These are phyloP conservation scores for Nitzschia sp. DNA, from an alignment of 108 stramenopile species.

Conservation along the genomic window DNA sequence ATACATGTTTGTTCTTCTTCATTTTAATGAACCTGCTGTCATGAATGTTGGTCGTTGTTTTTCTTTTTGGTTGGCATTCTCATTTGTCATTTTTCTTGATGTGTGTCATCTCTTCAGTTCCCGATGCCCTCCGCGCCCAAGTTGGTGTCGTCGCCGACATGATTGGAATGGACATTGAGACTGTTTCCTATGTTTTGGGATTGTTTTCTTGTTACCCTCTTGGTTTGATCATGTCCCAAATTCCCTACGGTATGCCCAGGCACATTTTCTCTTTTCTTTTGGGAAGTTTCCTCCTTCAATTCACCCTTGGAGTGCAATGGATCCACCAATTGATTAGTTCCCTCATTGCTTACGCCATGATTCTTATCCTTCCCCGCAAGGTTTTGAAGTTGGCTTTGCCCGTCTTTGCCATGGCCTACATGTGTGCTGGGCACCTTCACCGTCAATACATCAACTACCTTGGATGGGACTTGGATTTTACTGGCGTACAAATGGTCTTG, in stretches of 20 bases:
- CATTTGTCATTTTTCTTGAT: not conserved
- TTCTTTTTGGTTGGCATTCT: not conserved
- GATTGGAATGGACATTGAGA: constrained; percentile 84
- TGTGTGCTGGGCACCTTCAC: constrained; percentile 88
- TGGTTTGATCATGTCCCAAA: constrained; percentile 77
- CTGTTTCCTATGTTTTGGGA: constrained; percentile 80
- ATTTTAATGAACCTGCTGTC: not conserved
- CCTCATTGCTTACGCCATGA: constrained; percentile 83
- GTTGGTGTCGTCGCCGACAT: constrained; percentile 63
- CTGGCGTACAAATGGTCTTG: constrained; percentile 93
- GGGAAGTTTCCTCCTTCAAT: constrained; percentile 88
- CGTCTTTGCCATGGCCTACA: constrained; percentile 87
- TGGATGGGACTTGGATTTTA: constrained; percentile 96
- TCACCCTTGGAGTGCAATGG: constrained; percentile 91
- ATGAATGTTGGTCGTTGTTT: not conserved
- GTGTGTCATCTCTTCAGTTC: constrained; percentile 50
- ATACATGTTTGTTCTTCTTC: too few relatives aligned
- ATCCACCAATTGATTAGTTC: constrained; percentile 93
- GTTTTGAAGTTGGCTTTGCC: constrained; percentile 75
- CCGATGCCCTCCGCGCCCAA: constrained; percentile 56
- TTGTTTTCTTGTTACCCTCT: constrained; percentile 90
- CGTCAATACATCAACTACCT: constrained; percentile 94
- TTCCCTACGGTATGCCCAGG: constrained; percentile 79
- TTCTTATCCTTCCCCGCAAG: constrained; percentile 71
- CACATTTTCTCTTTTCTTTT: constrained; percentile 88